Percentiles rank a stretch among this genome's conserved stretches.
phyloP scores from a whole-genome alignment of 164 flowering plant species.

The Saururus chinensis region DNA sequence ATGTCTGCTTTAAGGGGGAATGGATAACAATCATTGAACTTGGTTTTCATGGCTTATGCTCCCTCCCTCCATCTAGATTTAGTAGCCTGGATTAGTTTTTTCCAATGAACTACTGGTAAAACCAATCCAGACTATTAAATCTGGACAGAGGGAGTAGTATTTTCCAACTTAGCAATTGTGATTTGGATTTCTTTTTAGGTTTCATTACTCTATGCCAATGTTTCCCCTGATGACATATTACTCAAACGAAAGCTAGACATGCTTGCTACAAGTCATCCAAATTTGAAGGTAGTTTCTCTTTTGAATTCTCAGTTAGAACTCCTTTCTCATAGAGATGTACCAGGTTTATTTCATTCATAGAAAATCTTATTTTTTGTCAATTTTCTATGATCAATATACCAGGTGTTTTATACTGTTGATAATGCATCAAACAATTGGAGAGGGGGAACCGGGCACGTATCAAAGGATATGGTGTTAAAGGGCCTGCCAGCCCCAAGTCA shows the following conservation, averaged over 20 bases:
- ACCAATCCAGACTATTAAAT: no score
- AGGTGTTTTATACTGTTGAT: constrained; percentile 93
- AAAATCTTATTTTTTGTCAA: background rate
- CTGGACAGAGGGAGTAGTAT: no score
- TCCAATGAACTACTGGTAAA: no score
- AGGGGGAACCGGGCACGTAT: constrained; percentile 79
- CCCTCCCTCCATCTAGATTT: no score
- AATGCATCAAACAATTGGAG: constrained; percentile 79
- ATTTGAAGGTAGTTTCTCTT: constrained; percentile 61
- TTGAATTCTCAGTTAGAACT: background rate
- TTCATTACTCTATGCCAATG: constrained; percentile 76
- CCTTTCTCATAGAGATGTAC: background rate
- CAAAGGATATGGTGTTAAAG: constrained; percentile 72
- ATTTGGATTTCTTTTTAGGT: constrained; percentile 33
- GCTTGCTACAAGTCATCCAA: constrained; percentile 75
- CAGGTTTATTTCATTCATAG: no score
- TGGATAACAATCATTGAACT: no score
- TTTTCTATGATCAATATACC: constrained; percentile 1
- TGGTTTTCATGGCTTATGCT: no score
- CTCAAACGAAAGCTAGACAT: constrained; percentile 90
- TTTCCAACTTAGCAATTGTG: no score
- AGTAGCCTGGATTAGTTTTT: no score
- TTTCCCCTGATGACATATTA: constrained; percentile 93
- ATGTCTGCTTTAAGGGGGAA: no score
- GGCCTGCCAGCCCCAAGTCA: constrained; percentile 85